Base-by-base conservation (phyloP, 2,329 filamentous ascomycete species). In the Stachybotrys elegans region DNA sequence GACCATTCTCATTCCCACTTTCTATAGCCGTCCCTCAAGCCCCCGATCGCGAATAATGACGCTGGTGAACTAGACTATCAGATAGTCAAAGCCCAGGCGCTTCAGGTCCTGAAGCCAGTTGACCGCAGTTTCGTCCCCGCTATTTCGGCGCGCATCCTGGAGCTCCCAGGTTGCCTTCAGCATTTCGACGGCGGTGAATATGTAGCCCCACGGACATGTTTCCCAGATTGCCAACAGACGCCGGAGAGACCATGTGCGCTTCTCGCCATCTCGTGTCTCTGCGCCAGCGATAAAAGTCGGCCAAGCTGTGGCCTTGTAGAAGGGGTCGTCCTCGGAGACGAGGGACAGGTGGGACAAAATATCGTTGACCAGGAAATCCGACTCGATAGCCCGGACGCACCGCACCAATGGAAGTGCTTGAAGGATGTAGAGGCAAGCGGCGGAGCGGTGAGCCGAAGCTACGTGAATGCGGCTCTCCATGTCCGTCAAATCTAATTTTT, bases 301-400 rank as follows among this genome's bases (percentile, higher is more conserved):
- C 77, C 77, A 81, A n/a, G 73, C 73, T 3, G 76, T 78, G 7
- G 73, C 78, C 55, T 79, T 81, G 63, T 78, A 81, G 34, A 79
- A 67, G 6, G 70, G 68, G 51, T 78, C 74, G 3, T 65, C 57
- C 17, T 69, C 66, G 22, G 63, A 65, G 27, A 81, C 68, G 43
- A 66, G 61, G 6, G 69, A 70, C 20, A 81, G 63, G 46, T 79
- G 71, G n/a, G 60, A 52, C 2, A 79, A 60, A 29, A 78, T 74
- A 25, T 77, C 74, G 20, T 65, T 55, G 4, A 75, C 70, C 2
- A 81, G 66, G 8, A 71, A 53, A 37, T 68, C 56, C 19, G 67
- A 67, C 36, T 71, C 68, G 22, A 75, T 61, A 3, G 57, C 52
- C 21, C 61, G 55, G 14, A 63, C 57, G 5, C 60, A 59, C 12